Conservation (phyloP, 176 grass and related monocot genomes). For the Bromus sterilis region DNA sequence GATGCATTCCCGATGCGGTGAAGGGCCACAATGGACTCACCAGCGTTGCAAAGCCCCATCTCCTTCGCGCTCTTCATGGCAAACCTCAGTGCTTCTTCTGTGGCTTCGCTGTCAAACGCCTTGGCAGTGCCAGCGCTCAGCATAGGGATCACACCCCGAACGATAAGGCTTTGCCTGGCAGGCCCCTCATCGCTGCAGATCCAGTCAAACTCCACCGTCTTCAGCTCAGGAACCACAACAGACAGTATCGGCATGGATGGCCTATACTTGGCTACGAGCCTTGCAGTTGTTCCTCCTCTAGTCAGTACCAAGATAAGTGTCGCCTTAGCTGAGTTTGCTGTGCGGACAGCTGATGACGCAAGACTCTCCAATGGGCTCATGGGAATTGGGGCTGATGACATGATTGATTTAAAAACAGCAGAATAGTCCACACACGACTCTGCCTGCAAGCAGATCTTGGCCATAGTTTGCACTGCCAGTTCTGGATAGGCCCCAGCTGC, state of each 20-base stretch:
- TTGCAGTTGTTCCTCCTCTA: slow-evolving; percentile 74
- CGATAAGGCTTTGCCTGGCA: slow-evolving; percentile 70
- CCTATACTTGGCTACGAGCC: slow-evolving; percentile 75
- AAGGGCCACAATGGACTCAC: slow-evolving; percentile 62
- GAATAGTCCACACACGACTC: slow-evolving; percentile 58
- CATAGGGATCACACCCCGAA: slow-evolving; percentile 73
- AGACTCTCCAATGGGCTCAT: slow-evolving; percentile 79
- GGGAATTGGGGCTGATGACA: slow-evolving; percentile 62
- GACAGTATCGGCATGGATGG: slow-evolving; percentile 72
- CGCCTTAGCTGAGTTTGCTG: slow-evolving; percentile 63
- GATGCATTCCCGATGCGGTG: slow-evolving; percentile 67
- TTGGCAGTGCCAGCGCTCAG: slow-evolving; percentile 58
- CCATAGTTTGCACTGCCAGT: slow-evolving; percentile 68
- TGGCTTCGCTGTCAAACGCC: slow-evolving; percentile 62
- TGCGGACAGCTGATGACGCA: slow-evolving; percentile 80
- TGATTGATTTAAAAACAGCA: slow-evolving; percentile 64
- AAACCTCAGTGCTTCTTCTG: slow-evolving; percentile 50
- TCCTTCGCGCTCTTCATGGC: slow-evolving; percentile 45
- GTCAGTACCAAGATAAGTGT: slow-evolving; percentile 65
- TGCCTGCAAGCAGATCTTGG: slow-evolving; percentile 69
- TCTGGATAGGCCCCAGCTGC: slow-evolving; percentile 86
- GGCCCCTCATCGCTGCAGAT: slow-evolving; percentile 66
- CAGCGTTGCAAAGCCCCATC: slow-evolving; percentile 46
- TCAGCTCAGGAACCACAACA: slow-evolving; percentile 75
- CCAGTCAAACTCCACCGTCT: slow-evolving; percentile 66